Evolutionary conservation across 345 rosid species (phyloP), one percentile per base, ranked within the genome.

Genomic region (Melaleuca alternifolia): DNA sequence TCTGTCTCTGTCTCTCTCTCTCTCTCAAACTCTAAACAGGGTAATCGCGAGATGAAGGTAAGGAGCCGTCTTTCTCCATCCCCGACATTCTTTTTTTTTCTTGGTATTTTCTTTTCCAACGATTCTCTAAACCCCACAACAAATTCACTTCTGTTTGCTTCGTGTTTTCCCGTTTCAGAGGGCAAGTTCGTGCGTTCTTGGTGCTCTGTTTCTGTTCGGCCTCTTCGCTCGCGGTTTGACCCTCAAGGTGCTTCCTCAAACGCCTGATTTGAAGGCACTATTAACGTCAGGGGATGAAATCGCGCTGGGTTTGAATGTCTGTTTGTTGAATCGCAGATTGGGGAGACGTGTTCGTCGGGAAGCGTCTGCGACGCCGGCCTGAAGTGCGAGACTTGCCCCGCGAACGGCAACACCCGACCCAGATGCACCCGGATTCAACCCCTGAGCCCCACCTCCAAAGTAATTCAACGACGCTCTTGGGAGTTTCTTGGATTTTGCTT

Each of bases 401-500:
- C 84, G 0, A 94, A 89, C 61, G 98, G 98, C 33, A 96, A 95
- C 62, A 91, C 99, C 90, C 93, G 96, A 86, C 93, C 96, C 87
- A 92, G 92, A 90, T 96, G 99, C 90, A 83, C 92, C 88, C 93
- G 95, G 93, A 91, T 91, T 89, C 95, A 86, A 87, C 97, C 98
- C 9, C 51, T 94, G n/a, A 89, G 81, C 87, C 95, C 99, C 44
- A 92, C 95, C 56, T 92, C 99, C 20, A 96, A 93, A 92, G 99
- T 96, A 20, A 51, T n/a, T 86, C 26, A 41, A 52, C 23, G 54
- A 51, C 48, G 10, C 71, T 59, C 71, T 59, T n/a, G n/a, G 33
- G 37, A 33, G 37, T 59, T 59, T 59, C 71, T 59, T 59, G 71
- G 71, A 59, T 59, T n/a, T 1, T 13, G 33, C 15, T 59, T 59